Conservation (phyloP, 495 filamentous ascomycete species). For the Staphylotrichum tortipilum region DNA sequence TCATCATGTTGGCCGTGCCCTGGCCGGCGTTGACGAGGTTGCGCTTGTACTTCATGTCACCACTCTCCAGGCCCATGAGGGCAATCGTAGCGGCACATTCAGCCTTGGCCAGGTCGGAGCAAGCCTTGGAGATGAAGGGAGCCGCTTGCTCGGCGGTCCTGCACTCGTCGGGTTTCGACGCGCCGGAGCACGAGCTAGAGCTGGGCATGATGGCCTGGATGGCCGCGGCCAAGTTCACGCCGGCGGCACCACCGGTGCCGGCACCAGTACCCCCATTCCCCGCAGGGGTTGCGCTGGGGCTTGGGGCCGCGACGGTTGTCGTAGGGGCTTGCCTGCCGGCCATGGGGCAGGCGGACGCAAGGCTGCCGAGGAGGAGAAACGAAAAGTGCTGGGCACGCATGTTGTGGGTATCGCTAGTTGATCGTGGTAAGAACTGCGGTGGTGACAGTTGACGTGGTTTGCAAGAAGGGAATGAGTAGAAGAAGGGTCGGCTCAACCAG, state of each 20-base stretch:
- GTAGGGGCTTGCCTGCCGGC: neutral
- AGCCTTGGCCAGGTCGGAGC: slow-evolving; percentile 26
- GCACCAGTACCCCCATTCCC: slow-evolving; percentile 16
- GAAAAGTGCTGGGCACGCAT: slow-evolving; percentile 8
- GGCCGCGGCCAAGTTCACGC: slow-evolving; percentile 21
- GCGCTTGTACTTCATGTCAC: slow-evolving; percentile 57
- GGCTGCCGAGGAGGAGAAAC: slow-evolving; percentile 6
- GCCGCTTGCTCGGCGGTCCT: slow-evolving; percentile 56
- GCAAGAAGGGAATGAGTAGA: too few relatives aligned
- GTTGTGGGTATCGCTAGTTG: neutral
- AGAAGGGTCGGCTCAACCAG: neutral
- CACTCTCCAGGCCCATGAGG: slow-evolving; percentile 60
- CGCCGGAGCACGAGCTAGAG: slow-evolving; percentile 37
- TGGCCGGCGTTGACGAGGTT: slow-evolving; percentile 57
- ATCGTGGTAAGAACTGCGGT: neutral
- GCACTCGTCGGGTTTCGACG: slow-evolving; percentile 49
- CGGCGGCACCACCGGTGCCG: slow-evolving; percentile 15
- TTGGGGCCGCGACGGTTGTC: neutral
- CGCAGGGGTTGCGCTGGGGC: neutral
- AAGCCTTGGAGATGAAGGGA: slow-evolving; percentile 30
- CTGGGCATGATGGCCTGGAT: slow-evolving; percentile 42
- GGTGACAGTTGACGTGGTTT: neutral
- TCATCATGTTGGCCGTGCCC: slow-evolving; percentile 78
- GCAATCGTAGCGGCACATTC: slow-evolving; percentile 57
- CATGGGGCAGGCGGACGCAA: slow-evolving; percentile 1